These are phyloP conservation scores for Marasmius tenuissimus DNA, from an alignment of 1,284 basidiomycete species.

Conservation along the genomic window DNA sequence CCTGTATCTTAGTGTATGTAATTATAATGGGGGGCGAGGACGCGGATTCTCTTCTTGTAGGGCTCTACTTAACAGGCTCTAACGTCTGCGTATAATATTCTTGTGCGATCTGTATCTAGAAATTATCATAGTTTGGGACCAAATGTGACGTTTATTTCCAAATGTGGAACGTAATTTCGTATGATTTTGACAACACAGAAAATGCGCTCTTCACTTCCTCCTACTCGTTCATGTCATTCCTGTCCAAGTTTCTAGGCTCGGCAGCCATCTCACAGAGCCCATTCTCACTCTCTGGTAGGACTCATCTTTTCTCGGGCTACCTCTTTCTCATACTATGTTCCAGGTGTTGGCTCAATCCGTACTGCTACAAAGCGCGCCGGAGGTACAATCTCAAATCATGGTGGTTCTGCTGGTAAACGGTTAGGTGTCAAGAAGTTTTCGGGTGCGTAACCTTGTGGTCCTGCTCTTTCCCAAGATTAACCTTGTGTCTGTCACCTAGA, in stretches of 20 bases:
- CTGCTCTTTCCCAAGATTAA: not conserved
- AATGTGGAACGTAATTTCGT: too few species aligned
- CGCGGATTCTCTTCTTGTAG: too few species aligned
- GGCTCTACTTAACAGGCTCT: too few species aligned
- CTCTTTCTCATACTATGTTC: slow-evolving; percentile 11
- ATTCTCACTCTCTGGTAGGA: slow-evolving; percentile 43
- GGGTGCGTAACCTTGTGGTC: slow-evolving; percentile 47
- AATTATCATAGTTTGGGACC: too few species aligned
- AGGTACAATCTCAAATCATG: slow-evolving; percentile 88
- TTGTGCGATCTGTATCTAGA: too few species aligned
- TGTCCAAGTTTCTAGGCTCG: not conserved
- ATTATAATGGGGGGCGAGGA: too few species aligned
- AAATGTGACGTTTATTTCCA: too few species aligned
- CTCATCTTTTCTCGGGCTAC: slow-evolving; percentile 12
- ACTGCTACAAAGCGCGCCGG: slow-evolving; percentile 95
- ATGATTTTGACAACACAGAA: not conserved
- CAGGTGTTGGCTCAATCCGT: slow-evolving; percentile 66
- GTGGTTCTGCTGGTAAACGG: slow-evolving; percentile 88
- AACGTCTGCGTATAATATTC: too few species aligned
- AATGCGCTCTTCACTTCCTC: not conserved
- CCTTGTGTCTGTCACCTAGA: slow-evolving; percentile 39
- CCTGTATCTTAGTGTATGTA: too few species aligned
- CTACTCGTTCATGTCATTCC: not conserved
- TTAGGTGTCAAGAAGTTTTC: slow-evolving; percentile 94
- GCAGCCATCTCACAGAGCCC: slow-evolving; percentile 3